Percentiles rank a stretch among this genome's conserved stretches.
phyloP scores from a whole-genome alignment of 257 asterid species.

The Nicotiana sylvestris region DNA sequence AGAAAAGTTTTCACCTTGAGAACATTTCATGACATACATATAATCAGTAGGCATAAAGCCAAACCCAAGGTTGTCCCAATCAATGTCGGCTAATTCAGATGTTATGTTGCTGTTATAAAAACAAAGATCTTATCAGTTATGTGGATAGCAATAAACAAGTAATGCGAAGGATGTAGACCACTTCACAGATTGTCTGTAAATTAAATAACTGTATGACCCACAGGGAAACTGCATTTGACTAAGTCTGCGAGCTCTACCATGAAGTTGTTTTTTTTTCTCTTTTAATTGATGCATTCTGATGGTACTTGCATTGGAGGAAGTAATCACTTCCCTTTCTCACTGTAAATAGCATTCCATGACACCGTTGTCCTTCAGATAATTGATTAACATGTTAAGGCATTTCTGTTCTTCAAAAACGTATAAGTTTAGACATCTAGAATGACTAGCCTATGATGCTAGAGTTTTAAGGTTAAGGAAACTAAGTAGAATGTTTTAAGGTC shows the following conservation, averaged over 20 bases:
- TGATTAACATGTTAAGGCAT: neutral
- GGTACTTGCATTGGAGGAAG: neutral
- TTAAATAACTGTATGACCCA: neutral
- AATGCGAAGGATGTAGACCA: neutral
- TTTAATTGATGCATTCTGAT: neutral
- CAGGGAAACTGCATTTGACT: neutral
- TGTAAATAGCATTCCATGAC: neutral
- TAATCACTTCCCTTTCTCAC: neutral
- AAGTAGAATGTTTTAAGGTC: too few species aligned
- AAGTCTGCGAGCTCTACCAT: neutral
- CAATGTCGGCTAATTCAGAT: constrained; percentile 58
- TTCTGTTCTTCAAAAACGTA: neutral
- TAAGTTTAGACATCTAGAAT: neutral
- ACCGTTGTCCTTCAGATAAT: neutral
- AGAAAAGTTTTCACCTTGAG: constrained; percentile 61
- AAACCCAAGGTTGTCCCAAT: constrained; percentile 94
- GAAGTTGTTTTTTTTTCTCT: neutral
- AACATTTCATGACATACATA: constrained; percentile 85
- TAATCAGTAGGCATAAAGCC: constrained; percentile 75
- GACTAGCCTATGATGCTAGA: too few species aligned
- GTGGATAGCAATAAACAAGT: neutral
- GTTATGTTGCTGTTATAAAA: constrained; percentile 46
- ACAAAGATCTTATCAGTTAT: neutral
- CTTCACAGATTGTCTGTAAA: neutral
- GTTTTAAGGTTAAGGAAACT: too few species aligned